A percentile compares a stretch with the other conserved stretches of the same genome.
phyloP scores from a whole-genome alignment of 306 rosid genomes.

The Dalbergia cultrata region DNA sequence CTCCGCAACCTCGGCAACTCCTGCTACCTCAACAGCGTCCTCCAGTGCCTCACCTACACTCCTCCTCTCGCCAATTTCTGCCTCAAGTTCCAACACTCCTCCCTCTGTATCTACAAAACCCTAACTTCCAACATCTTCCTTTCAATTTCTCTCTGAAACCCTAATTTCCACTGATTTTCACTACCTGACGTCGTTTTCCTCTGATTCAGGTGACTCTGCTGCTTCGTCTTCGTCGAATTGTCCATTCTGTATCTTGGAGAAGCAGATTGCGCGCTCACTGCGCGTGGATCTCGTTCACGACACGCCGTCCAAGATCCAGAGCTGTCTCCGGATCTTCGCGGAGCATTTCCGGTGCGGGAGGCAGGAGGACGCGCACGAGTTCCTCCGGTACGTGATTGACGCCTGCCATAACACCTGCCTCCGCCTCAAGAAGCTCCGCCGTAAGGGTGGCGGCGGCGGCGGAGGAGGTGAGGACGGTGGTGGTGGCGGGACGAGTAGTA shows the following conservation, averaged over 20 bases:
- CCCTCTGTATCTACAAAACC: constrained; percentile 56
- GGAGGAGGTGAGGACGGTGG: neutral
- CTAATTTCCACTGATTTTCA: neutral
- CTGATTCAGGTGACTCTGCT: constrained; percentile 72
- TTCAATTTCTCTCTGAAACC: neutral
- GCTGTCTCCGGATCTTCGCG: constrained; percentile 78
- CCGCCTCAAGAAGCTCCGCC: constrained; percentile 82
- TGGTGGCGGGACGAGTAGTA: neutral
- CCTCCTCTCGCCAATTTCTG: constrained; percentile 99
- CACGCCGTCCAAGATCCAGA: constrained; percentile 79
- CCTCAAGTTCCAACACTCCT: constrained; percentile 81
- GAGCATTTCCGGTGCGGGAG: constrained; percentile 83
- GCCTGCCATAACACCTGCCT: constrained; percentile 96
- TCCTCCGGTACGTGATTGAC: constrained; percentile 89
- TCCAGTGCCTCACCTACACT: constrained; percentile 98
- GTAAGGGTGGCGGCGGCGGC: constrained; percentile 44
- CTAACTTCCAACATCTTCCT: neutral
- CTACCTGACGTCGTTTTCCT: neutral
- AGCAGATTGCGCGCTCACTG: constrained; percentile 79
- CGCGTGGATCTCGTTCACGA: constrained; percentile 74
- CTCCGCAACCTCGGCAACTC: constrained; percentile 95
- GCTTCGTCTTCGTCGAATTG: constrained; percentile 54
- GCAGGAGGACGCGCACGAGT: constrained; percentile 99
- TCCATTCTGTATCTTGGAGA: constrained; percentile 90
- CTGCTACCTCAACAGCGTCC: constrained; percentile 98